Evolutionary conservation across 352 stramenopile species (phyloP).

Genomic region (Phytophthora capsici): DNA sequence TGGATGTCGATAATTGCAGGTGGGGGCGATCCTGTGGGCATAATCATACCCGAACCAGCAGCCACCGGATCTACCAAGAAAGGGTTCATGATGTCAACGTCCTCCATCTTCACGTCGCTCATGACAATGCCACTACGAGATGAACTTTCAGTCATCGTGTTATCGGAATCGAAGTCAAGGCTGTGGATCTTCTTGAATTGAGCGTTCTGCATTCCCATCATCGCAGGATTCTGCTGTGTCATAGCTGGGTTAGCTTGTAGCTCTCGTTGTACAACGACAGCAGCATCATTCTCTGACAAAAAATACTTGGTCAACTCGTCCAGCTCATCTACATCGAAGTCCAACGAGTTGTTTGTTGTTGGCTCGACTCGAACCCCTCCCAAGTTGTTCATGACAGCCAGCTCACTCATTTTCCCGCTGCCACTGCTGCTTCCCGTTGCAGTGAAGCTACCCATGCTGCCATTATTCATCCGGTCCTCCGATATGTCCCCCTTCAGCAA

Average conservation of each 20-base stretch:
- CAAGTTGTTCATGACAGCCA: constrained; percentile 5
- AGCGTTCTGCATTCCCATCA: constrained; percentile 11
- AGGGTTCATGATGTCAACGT: constrained; percentile 52
- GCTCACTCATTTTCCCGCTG: constrained; percentile 31
- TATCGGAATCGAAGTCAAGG: constrained; percentile 71
- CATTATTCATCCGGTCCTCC: constrained; percentile 15
- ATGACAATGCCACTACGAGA: constrained; percentile 23
- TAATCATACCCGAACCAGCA: constrained; percentile 13
- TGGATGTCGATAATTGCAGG: constrained; percentile 76
- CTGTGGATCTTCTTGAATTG: constrained; percentile 79
- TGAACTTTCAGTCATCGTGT: constrained; percentile 35
- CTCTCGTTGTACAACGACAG: constrained; percentile 39
- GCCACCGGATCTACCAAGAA: constrained; percentile 45
- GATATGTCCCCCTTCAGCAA: constrained; percentile 42
- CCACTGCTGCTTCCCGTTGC: constrained; percentile 41
- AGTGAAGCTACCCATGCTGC: constrained; percentile 32
- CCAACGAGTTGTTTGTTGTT: constrained; percentile 51
- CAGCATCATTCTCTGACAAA: constrained; percentile 58
- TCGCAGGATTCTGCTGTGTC: constrained; percentile 8
- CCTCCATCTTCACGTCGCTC: constrained; percentile 39
- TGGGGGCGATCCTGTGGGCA: constrained; percentile 22
- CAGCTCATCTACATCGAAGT: constrained; percentile 77
- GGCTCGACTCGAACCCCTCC: constrained; percentile 34
- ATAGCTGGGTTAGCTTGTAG: constrained; percentile 27
- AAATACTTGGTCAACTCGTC: constrained; percentile 82